phyloP scores from a whole-genome alignment of 108 stramenopile genomes.

The Discostella pseudostelligera region DNA sequence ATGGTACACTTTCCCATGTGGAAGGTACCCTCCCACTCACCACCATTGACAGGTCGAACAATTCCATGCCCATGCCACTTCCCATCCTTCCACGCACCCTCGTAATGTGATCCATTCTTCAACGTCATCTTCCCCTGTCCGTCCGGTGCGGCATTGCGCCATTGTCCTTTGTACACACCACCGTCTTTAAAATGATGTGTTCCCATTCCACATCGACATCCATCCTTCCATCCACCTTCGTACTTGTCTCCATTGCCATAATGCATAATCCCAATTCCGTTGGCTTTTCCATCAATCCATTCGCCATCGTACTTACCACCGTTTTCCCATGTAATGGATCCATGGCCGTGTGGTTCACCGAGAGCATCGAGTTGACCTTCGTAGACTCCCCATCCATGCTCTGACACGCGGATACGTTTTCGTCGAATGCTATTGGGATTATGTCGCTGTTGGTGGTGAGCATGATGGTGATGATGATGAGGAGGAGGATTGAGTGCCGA shows the following conservation, averaged over 20 bases:
- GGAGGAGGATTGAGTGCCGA: too few relatives aligned
- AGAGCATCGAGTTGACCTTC: slow-evolving; percentile 32
- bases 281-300: slow-evolving; percentile 55
- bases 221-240: slow-evolving; percentile 51
- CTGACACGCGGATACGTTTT: slow-evolving; percentile 37
- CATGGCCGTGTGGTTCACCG: slow-evolving; percentile 45
- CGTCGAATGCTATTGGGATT: slow-evolving; percentile 16
- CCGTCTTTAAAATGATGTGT: slow-evolving; percentile 53
- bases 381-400: slow-evolving; percentile 46
- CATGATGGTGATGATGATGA: neutral
- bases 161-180: slow-evolving; percentile 53
- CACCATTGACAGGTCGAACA: slow-evolving; percentile 44
- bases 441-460: neutral
- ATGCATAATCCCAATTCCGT: slow-evolving; percentile 50
- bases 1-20: slow-evolving; percentile 37
- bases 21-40: slow-evolving; percentile 45
- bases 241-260: slow-evolving; percentile 53
- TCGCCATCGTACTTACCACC: slow-evolving; percentile 58
- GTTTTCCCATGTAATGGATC: slow-evolving; percentile 48
- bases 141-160: slow-evolving; percentile 49
- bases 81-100: slow-evolving; percentile 48
- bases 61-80: slow-evolving; percentile 50
- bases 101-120: slow-evolving; percentile 45
- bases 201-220: slow-evolving; percentile 43
- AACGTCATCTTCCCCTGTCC: slow-evolving; percentile 51